Percentiles rank a stretch among this genome's conserved stretches.
Conservation (phyloP, 164 flowering plant species). For the Cinnamomum chago region DNA sequence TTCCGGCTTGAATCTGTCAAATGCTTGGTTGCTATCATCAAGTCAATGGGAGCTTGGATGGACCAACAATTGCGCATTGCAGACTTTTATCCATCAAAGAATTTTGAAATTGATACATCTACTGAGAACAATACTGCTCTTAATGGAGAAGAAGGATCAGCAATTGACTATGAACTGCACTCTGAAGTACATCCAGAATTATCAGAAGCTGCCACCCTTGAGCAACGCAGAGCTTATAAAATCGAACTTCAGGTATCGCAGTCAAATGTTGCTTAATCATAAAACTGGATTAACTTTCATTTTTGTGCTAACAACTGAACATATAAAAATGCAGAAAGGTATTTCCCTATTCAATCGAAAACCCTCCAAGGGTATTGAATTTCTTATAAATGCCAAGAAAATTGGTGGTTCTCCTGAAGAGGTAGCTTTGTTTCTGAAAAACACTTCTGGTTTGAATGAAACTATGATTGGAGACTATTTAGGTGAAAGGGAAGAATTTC, state of each 20-base stretch:
- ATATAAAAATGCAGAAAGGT: conserved; percentile 79
- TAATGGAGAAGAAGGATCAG: conserved; percentile 64
- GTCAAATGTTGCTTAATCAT: not conserved
- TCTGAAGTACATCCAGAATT: conserved; percentile 61
- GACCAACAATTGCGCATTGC: conserved; percentile 75
- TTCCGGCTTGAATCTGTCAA: conserved; percentile 92
- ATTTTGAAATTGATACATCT: conserved; percentile 45
- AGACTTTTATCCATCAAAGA: conserved; percentile 40
- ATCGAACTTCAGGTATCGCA: conserved; percentile 75
- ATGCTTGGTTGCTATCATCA: conserved; percentile 79
- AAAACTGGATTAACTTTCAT: not conserved
- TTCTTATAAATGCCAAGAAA: conserved; percentile 72
- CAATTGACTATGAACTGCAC: conserved; percentile 65
- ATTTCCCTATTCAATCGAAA: conserved; percentile 82
- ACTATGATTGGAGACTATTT: conserved; percentile 92
- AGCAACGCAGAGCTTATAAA: conserved; percentile 92
- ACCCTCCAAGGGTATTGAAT: conserved; percentile 95
- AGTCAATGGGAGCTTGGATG: conserved; percentile 97
- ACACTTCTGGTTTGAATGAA: conserved; percentile 68
- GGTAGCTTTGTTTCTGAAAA: conserved; percentile 74
- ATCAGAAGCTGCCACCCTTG: conserved; percentile 82
- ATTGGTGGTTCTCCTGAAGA: conserved; percentile 83
- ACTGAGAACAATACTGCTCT: conserved; percentile 37
- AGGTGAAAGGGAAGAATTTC: conserved; percentile 95
- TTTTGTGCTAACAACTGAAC: conserved; percentile 19